phyloP scores from a whole-genome alignment of 148 eudicot species.

The Vaccinium darrowii region DNA sequence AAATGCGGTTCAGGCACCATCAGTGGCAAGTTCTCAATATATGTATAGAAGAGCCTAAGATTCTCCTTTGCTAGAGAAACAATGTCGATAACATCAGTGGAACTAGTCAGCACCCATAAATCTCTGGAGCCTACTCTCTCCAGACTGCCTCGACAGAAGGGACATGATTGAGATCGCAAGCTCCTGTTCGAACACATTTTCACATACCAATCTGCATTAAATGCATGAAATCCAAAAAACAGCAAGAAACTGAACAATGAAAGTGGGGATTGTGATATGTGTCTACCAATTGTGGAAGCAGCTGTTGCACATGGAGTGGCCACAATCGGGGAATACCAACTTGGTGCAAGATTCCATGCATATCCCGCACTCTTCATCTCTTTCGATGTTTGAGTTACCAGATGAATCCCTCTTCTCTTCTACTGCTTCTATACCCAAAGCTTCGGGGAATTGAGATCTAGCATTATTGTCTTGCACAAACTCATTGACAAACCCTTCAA shows the following conservation, averaged over 20 bases:
- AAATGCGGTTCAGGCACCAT: constrained; percentile 47
- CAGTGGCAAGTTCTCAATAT: constrained; percentile 63
- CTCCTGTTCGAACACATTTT: constrained; percentile 43
- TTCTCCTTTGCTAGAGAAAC: constrained; percentile 61
- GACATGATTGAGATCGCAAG: constrained; percentile 76
- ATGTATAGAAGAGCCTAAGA: constrained; percentile 56
- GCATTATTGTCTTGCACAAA: constrained; percentile 38
- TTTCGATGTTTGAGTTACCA: constrained; percentile 32
- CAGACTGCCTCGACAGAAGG: constrained; percentile 82
- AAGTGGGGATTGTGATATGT: background rate
- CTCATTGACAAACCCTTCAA: constrained; percentile 52
- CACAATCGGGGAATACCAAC: constrained; percentile 74
- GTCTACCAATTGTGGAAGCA: constrained; percentile 82
- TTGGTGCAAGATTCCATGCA: constrained; percentile 74
- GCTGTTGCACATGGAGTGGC: constrained; percentile 74
- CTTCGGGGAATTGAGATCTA: constrained; percentile 22
- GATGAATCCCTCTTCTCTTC: constrained; percentile 36
- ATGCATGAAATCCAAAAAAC: background rate
- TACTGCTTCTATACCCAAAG: constrained; percentile 17
- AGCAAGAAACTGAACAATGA: background rate
- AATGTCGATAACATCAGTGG: constrained; percentile 51
- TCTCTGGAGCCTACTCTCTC: constrained; percentile 68
- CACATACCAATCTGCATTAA: background rate
- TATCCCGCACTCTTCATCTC: constrained; percentile 86
- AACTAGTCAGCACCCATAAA: constrained; percentile 70